These are phyloP conservation scores for Trypanosoma avium DNA, from an alignment of 208 protist genomes.

Conservation along the genomic window DNA sequence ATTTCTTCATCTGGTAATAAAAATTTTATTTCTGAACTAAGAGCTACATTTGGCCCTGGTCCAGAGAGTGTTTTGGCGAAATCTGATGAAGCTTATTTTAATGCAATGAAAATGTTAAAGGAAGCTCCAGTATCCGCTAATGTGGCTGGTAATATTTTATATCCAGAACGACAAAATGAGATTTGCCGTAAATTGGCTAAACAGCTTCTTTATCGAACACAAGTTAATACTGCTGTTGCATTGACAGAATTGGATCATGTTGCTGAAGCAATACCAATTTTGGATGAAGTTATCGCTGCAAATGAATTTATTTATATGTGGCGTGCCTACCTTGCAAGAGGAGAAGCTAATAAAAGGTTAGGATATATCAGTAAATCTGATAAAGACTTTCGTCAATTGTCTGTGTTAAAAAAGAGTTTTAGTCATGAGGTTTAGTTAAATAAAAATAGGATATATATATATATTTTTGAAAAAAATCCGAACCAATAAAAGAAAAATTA, in stretches of 20 bases:
- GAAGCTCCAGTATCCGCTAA: conserved; percentile 48
- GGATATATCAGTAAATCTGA: conserved; percentile 80
- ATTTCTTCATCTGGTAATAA: conserved; percentile 58
- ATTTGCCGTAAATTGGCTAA: conserved; percentile 47
- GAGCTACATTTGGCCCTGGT: conserved; percentile 52
- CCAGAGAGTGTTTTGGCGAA: conserved; percentile 57
- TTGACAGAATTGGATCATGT: conserved; percentile 68
- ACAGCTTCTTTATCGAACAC: conserved; percentile 79
- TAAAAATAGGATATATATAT: not conserved
- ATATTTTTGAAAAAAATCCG: not conserved
- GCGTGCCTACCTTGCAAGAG: conserved; percentile 76
- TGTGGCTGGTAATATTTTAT: conserved; percentile 47
- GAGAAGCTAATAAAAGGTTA: conserved; percentile 71
- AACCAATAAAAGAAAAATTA: not conserved
- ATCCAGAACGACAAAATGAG: conserved; percentile 47
- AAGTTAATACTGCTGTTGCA: conserved; percentile 65
- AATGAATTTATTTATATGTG: conserved; percentile 91
- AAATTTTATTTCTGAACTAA: conserved; percentile 59
- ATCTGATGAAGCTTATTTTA: conserved; percentile 55
- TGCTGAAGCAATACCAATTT: conserved; percentile 64
- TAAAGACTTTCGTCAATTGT: conserved; percentile 78
- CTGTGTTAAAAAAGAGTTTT: conserved; percentile 62
- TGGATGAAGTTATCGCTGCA: conserved; percentile 66
- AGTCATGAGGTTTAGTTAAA: conserved; percentile 36
- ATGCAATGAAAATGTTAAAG: conserved; percentile 47